Evolutionary conservation across 768 basidiomycete genomes (phyloP).

Genomic region (Boletus sensibilis): DNA sequence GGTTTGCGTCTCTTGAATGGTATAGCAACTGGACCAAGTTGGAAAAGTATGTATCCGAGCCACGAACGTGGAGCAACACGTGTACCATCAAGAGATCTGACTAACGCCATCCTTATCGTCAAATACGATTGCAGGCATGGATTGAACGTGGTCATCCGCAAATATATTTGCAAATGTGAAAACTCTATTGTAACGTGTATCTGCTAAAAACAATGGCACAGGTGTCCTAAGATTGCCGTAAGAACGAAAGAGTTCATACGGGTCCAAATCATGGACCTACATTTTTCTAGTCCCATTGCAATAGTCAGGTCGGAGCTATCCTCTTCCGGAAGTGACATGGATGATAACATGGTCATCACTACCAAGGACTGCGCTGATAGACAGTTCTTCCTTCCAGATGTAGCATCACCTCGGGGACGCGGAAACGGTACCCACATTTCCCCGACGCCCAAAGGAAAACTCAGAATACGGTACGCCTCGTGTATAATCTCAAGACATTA

Average conservation of each 20-base stretch:
- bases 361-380: conserved; percentile 13
- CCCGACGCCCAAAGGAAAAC: conserved; percentile 16
- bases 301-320: background rate
- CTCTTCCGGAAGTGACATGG: background rate
- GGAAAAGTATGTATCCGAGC: background rate
- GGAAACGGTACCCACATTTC: conserved; percentile 21
- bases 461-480: conserved; percentile 15
- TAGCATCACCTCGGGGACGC: conserved; percentile 32
- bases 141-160: conserved; percentile 1
- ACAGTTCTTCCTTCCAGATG: conserved; percentile 23
- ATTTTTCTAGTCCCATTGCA: background rate
- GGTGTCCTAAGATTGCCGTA: background rate
- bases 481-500: conserved; percentile 14
- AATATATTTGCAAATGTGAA: conserved; percentile 17
- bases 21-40: conserved; percentile 3
- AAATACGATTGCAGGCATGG: conserved; percentile 17
- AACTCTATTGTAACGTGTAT: conserved; percentile 1
- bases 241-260: background rate
- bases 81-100: conserved; percentile 15
- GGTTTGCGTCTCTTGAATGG: conserved; percentile 4
- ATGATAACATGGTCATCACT: conserved; percentile 8
- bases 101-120: conserved; percentile 25
- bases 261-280: background rate
- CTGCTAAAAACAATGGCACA: background rate
- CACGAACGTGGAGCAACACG: conserved; percentile 20